Conservation (phyloP, 768 basidiomycete genomes). For the Tylopilus sp. region DNA sequence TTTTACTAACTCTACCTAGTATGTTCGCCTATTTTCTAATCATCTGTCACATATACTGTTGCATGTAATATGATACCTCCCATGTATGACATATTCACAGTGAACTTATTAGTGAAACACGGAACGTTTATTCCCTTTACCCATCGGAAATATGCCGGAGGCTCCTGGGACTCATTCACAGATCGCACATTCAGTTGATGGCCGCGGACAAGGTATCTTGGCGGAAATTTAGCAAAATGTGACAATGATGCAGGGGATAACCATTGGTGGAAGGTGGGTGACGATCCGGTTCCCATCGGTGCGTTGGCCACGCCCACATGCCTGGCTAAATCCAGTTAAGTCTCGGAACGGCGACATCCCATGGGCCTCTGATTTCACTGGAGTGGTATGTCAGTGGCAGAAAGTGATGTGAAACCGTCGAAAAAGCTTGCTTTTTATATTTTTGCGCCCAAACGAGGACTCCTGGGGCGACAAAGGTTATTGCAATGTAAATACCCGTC, state of each 20-base stretch:
- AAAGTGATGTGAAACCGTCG: slow-evolving; percentile 8
- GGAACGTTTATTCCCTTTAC: slow-evolving; percentile 3
- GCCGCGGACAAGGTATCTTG: slow-evolving; percentile 25
- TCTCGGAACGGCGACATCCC: slow-evolving; percentile 84
- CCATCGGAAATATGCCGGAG: slow-evolving; percentile 12
- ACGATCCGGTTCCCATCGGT: slow-evolving; percentile 28
- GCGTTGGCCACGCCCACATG: slow-evolving; percentile 23
- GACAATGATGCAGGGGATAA: slow-evolving; percentile 11
- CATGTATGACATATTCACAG: slow-evolving; percentile 19
- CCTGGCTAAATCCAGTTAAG: slow-evolving; percentile 41
- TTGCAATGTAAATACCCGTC: slow-evolving; percentile 45
- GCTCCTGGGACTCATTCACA: too few species aligned
- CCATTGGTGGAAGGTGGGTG: slow-evolving; percentile 24
- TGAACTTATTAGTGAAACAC: slow-evolving; percentile 6
- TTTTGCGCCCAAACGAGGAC: slow-evolving; percentile 81
- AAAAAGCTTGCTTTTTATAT: slow-evolving; percentile 72
- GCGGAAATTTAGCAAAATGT: slow-evolving; percentile 26
- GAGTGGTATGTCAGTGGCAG: slow-evolving; percentile 11
- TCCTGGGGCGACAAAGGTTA: slow-evolving; percentile 71
- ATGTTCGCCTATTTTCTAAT: slow-evolving; percentile 32
- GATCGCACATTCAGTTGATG: slow-evolving; percentile 5
- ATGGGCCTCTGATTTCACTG: slow-evolving; percentile 86
- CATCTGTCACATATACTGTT: slow-evolving; percentile 34
- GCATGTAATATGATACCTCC: slow-evolving; percentile 39
- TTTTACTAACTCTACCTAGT: slow-evolving; percentile 32